Conservation (phyloP, 1,284 basidiomycete species). For the Moniliophthora roreri region DNA sequence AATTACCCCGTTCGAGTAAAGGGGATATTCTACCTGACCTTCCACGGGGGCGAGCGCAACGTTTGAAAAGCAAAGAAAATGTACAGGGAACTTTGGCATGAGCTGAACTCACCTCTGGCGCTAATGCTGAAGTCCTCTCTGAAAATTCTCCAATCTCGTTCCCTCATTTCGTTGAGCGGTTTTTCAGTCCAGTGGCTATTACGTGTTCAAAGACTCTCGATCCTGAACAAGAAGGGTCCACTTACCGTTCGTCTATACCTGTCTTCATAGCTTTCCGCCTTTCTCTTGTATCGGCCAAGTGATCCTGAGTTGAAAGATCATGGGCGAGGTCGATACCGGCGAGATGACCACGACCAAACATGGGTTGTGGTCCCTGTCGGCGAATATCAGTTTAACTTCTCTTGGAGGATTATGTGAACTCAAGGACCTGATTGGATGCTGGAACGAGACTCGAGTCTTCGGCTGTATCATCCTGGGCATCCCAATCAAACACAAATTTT, state of each 20-base stretch:
- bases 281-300: constrained; percentile 79
- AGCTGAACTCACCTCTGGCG: constrained; percentile 61
- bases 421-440: too few species aligned
- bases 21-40: too few species aligned
- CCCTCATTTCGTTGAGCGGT: constrained; percentile 90
- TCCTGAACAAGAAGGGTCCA: too few species aligned
- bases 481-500: constrained; percentile 99
- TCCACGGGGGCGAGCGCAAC: too few species aligned
- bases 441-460: constrained; percentile 60
- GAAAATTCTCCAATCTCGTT: constrained; percentile 99
- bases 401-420: too few species aligned
- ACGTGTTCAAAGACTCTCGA: too few species aligned
- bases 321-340: constrained; percentile 86
- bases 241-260: constrained; percentile 68
- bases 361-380: constrained; percentile 79
- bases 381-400: constrained; percentile 46
- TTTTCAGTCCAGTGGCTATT: constrained; percentile 96
- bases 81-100: too few species aligned
- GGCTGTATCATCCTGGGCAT: constrained; percentile 87
- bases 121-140: constrained; percentile 97
- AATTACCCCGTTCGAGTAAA: too few species aligned
- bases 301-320: constrained; percentile 38
- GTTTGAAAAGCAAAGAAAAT: too few species aligned
- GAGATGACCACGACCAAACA: constrained; percentile 82
- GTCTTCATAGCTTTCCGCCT: constrained; percentile 79